Percentiles rank a stretch among this genome's conserved stretches.
These are phyloP conservation scores for Penicillium sp. DNA, from an alignment of 2,329 filamentous ascomycete species.

Conservation along the genomic window DNA sequence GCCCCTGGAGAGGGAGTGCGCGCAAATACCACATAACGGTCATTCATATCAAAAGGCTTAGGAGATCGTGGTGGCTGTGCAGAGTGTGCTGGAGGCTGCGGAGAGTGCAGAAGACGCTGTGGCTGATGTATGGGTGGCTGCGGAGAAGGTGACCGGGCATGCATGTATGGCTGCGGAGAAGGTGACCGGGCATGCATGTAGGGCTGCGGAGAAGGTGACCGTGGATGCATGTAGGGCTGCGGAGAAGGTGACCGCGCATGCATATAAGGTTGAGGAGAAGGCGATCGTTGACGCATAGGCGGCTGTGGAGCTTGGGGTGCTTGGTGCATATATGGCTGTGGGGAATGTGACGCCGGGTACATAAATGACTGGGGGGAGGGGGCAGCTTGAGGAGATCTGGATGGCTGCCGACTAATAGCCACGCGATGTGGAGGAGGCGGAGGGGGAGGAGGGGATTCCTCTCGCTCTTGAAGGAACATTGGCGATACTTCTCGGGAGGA, in stretches of 20 bases:
- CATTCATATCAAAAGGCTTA: constrained; percentile 37
- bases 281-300: constrained; percentile 11
- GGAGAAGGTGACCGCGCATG: background rate
- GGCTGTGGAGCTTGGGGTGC: constrained; percentile 12
- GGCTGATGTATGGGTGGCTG: constrained; percentile 6
- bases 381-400: constrained; percentile 11
- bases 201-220: constrained; percentile 11
- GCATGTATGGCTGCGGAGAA: constrained; percentile 15
- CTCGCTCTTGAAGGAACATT: constrained; percentile 45
- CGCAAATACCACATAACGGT: constrained; percentile 36
- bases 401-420: constrained; percentile 43
- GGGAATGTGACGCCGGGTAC: background rate
- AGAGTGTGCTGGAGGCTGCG: constrained; percentile 12
- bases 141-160: constrained; percentile 7
- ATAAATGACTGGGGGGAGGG: background rate
- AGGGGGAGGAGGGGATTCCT: constrained; percentile 74
- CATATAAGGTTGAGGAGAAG: background rate
- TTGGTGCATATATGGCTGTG: background rate
- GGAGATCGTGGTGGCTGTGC: constrained; percentile 26
- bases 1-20: constrained; percentile 48
- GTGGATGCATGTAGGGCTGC: background rate
- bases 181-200: background rate
- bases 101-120: constrained; percentile 7
- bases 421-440: constrained; percentile 73
- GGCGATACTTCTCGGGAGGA: constrained; percentile 25